These are phyloP conservation scores for Tetrahymena malaccensis DNA, from an alignment of 73 alveolate species.

Conservation along the genomic window DNA sequence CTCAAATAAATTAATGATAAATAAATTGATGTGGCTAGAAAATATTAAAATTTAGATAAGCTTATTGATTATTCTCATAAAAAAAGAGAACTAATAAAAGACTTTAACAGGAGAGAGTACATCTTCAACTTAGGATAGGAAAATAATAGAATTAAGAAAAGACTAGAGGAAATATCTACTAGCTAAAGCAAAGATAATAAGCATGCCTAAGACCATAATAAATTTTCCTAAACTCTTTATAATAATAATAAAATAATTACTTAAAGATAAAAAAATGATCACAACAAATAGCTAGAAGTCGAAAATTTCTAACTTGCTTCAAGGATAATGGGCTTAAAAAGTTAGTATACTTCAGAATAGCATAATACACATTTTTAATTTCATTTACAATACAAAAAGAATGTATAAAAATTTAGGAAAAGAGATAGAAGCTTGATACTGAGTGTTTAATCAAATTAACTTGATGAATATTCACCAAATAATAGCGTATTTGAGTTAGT, in stretches of 20 bases:
- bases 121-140: background rate
- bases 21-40: background rate
- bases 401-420: background rate
- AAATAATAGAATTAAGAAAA: background rate
- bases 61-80: background rate
- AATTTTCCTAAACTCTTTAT: background rate
- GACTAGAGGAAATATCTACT: background rate
- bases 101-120: background rate
- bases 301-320: background rate
- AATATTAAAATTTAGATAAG: background rate
- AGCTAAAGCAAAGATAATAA: background rate
- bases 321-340: background rate
- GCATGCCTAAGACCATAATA: background rate
- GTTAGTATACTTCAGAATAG: background rate
- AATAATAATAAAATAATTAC: background rate
- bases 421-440: background rate
- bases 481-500: background rate
- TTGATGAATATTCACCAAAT: background rate
- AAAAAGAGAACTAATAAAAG: background rate
- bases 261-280: background rate
- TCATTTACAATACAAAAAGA: background rate
- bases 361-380: background rate
- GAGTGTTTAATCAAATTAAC: background rate
- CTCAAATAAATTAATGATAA: background rate
- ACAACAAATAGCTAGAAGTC: background rate